Evolutionary conservation across 345 rosid species (phyloP).

Genomic region (Geranium rotundifolium): DNA sequence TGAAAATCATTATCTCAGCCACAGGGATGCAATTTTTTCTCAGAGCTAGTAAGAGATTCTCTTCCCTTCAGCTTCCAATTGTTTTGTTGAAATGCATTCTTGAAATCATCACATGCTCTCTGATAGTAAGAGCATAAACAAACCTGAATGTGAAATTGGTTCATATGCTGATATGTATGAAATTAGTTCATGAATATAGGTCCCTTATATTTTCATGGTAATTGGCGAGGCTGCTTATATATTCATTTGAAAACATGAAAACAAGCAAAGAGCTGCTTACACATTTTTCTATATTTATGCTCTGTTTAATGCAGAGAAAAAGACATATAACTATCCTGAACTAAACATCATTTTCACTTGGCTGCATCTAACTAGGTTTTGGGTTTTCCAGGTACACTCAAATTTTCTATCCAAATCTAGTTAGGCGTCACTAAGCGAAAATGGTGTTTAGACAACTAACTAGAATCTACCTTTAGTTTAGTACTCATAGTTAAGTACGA

Average conservation of each 20-base stretch:
- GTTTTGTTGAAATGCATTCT: neutral
- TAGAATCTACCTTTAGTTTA: too few relatives aligned
- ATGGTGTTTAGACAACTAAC: too few relatives aligned
- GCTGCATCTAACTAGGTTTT: neutral
- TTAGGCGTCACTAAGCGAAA: too few relatives aligned
- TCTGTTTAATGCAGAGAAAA: neutral
- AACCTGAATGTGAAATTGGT: neutral
- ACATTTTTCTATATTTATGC: neutral
- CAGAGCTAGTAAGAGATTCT: neutral
- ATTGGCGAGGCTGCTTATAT: too few relatives aligned
- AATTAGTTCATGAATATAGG: too few relatives aligned
- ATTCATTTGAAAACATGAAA: too few relatives aligned
- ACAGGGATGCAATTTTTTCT: neutral
- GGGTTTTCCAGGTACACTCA: neutral
- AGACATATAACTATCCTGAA: neutral
- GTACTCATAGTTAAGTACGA: too few relatives aligned
- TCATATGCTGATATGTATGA: neutral
- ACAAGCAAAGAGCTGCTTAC: neutral
- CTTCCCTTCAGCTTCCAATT: neutral
- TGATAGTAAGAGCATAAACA: neutral
- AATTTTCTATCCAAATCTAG: too few relatives aligned
- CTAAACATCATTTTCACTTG: too few relatives aligned
- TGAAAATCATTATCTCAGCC: neutral
- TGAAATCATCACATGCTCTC: too few relatives aligned
- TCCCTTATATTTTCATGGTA: too few relatives aligned